Conservation (phyloP, 257 asterid species). For the Solanum chmielewskii region DNA sequence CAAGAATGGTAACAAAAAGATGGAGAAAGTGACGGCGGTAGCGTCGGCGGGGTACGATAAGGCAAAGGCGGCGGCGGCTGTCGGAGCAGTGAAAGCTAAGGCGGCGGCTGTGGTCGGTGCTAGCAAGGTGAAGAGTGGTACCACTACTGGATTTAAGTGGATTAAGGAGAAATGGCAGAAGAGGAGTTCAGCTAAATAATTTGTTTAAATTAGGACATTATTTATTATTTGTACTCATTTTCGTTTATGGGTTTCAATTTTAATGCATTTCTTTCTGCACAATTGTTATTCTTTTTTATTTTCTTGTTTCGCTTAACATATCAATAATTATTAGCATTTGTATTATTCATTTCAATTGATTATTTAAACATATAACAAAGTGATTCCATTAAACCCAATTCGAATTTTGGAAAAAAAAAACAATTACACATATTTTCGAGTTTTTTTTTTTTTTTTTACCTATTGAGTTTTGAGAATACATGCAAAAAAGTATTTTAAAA, state of each 20-base stretch:
- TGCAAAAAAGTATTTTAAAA: too few species aligned
- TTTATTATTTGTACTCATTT: background rate
- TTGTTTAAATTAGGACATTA: background rate
- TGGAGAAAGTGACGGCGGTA: slow-evolving; percentile 4
- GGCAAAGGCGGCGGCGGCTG: slow-evolving; percentile 5
- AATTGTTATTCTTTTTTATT: too few species aligned
- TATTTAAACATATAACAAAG: too few species aligned
- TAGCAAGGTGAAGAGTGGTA: background rate
- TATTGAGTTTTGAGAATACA: too few species aligned
- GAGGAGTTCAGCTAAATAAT: background rate
- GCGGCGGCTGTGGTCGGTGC: background rate
- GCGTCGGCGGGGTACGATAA: slow-evolving; percentile 10
- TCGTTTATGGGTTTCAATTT: background rate
- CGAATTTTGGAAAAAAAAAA: too few species aligned
- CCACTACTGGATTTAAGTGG: slow-evolving; percentile 7
- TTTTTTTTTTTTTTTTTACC: too few species aligned
- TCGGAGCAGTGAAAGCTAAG: slow-evolving; percentile 12
- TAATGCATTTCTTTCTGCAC: background rate
- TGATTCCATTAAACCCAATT: too few species aligned
- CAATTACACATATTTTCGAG: too few species aligned
- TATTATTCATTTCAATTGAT: too few species aligned
- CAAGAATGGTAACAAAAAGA: background rate
- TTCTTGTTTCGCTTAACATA: too few species aligned
- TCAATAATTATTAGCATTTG: too few species aligned
- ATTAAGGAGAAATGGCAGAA: slow-evolving; percentile 6